phyloP scores from a whole-genome alignment of 2,329 filamentous ascomycete species.

The Nectriaceae sp. region DNA sequence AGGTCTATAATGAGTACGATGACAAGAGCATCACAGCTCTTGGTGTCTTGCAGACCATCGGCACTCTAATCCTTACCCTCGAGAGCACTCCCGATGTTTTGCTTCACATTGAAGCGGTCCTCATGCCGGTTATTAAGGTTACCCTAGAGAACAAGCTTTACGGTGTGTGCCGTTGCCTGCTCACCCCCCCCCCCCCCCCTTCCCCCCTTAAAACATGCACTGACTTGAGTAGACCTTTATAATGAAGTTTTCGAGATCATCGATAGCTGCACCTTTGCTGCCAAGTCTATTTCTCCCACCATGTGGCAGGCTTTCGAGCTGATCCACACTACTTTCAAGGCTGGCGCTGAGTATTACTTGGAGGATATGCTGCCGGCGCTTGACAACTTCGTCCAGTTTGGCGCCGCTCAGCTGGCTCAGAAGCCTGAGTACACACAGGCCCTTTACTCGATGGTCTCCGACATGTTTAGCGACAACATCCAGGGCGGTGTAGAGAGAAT shows the following conservation, averaged over 20 bases:
- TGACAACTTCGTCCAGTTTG: constrained; percentile 97
- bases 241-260: constrained; percentile 99
- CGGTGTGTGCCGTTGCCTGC: constrained; percentile 49
- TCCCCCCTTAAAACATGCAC: constrained; percentile 19
- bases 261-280: constrained; percentile 97
- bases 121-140: constrained; percentile 96
- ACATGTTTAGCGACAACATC: constrained; percentile 91
- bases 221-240: constrained; percentile 70
- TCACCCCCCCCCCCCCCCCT: too few species aligned
- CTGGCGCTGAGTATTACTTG: constrained; percentile 92
- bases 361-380: constrained; percentile 98
- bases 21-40: constrained; percentile 98
- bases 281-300: constrained; percentile 89
- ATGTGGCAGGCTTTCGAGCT: constrained; percentile 99
- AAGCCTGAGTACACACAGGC: constrained; percentile 87
- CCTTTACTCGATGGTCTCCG: constrained; percentile 89
- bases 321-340: constrained; percentile 96
- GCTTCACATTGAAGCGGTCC: constrained; percentile 87
- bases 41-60: constrained; percentile 95
- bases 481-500: constrained; percentile 93
- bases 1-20: constrained; percentile 87
- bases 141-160: constrained; percentile 98
- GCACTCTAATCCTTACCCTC: constrained; percentile 91
- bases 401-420: constrained; percentile 75
- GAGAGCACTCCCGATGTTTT: constrained; percentile 97